Base-by-base conservation (phyloP, 768 basidiomycete species). In the Mycena amicta region DNA sequence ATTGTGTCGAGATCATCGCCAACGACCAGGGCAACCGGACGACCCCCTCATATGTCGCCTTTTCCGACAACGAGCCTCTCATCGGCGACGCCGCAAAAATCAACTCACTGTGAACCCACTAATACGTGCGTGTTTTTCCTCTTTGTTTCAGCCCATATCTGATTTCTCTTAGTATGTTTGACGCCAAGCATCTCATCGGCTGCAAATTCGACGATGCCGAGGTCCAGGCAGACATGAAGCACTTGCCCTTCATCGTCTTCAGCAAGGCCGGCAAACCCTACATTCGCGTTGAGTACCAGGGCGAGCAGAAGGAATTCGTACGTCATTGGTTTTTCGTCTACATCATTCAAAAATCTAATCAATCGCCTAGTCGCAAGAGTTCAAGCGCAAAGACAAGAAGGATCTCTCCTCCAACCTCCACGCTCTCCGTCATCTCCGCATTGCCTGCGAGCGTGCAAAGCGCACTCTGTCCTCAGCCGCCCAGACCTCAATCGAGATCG, bases 1-100 rank as follows among this genome's bases (percentile, higher is more conserved):
- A n/a, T n/a, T n/a, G n/a, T n/a, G n/a, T n/a, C n/a, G n/a, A n/a
- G n/a, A n/a, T n/a, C n/a, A n/a, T n/a, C n/a, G n/a, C n/a, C n/a
- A n/a, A n/a, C n/a, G n/a, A n/a, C n/a, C n/a, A n/a, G n/a, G n/a
- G n/a, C n/a, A n/a, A n/a, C n/a, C n/a, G n/a, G n/a, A n/a, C n/a
- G n/a, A n/a, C n/a, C n/a, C n/a, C n/a, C n/a, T n/a, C n/a, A n/a
- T n/a, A n/a, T n/a, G n/a, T n/a, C n/a, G n/a, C n/a, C n/a, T n/a
- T n/a, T n/a, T n/a, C n/a, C n/a, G n/a, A n/a, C n/a, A n/a, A n/a
- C n/a, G n/a, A n/a, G n/a, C n/a, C n/a, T 80, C 85, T 98, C 67
- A 98, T 98, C 72, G 96, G 95, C 70, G 96, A 98, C 83, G 96
- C 96, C 67, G 96, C 96, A 98, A 98, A 82, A 98, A 98, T 77